A percentile compares a stretch with the other conserved stretches of the same genome.
phyloP scores from a whole-genome alignment of 495 filamentous ascomycete genomes.

The Aspergillus panamensis region DNA sequence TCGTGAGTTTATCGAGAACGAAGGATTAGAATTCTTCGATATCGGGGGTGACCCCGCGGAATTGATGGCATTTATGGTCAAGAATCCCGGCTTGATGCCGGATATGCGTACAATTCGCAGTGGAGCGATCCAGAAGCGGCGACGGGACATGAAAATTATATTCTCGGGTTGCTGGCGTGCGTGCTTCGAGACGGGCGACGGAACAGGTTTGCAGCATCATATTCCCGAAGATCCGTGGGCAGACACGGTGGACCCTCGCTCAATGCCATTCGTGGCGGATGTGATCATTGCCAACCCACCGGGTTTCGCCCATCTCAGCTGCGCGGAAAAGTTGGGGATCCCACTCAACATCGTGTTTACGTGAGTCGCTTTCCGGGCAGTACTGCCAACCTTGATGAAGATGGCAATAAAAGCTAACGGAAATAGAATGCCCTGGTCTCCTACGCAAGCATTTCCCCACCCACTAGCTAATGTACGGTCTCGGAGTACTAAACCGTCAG shows the following conservation, averaged over 20 bases:
- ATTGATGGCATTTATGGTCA: constrained; percentile 86
- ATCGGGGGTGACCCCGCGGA: constrained; percentile 77
- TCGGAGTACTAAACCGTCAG: constrained; percentile 47
- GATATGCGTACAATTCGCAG: constrained; percentile 61
- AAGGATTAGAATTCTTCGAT: constrained; percentile 72
- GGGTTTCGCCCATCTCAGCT: constrained; percentile 76
- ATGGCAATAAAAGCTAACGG: not conserved
- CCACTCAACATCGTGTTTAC: constrained; percentile 84
- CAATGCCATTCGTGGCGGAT: constrained; percentile 69
- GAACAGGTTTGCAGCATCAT: constrained; percentile 39
- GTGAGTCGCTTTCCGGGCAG: constrained; percentile 32
- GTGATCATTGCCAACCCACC: constrained; percentile 84
- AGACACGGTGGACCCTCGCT: constrained; percentile 29
- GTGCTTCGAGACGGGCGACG: constrained; percentile 63
- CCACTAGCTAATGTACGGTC: constrained; percentile 54
- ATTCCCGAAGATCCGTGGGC: constrained; percentile 41
- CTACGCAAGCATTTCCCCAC: constrained; percentile 51
- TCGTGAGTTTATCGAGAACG: constrained; percentile 62
- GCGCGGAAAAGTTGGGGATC: constrained; percentile 75
- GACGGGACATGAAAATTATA: constrained; percentile 65
- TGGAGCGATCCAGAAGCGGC: constrained; percentile 64
- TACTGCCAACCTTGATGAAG: not conserved
- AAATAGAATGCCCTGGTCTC: constrained; percentile 57
- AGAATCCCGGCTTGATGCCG: constrained; percentile 77
- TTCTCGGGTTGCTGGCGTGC: constrained; percentile 77